Conservation (phyloP, 192 early-diverging fungal species). For the Cetraspora pellucida region DNA sequence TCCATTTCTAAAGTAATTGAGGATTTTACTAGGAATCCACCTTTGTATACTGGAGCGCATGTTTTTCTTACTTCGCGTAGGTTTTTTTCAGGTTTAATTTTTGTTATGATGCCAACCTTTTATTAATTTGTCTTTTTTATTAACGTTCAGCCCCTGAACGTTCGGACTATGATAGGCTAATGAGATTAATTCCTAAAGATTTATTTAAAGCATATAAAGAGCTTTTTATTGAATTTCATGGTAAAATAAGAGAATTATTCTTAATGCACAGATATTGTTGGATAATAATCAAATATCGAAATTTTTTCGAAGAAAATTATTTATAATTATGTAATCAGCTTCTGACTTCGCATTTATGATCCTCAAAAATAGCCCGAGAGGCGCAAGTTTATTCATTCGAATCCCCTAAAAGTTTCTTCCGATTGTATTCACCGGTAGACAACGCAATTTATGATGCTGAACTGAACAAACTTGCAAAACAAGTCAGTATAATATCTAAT, state of each 20-base stretch:
- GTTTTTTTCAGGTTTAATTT: not conserved
- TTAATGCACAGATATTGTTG: too few species aligned
- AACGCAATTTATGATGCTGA: constrained; percentile 44
- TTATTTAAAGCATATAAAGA: constrained; percentile 72
- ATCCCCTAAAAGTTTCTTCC: constrained; percentile 62
- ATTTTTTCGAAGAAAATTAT: not conserved
- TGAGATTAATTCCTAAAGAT: constrained; percentile 52
- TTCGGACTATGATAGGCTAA: constrained; percentile 61
- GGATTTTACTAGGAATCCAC: constrained; percentile 53
- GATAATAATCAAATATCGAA: too few species aligned
- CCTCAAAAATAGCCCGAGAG: constrained; percentile 52
- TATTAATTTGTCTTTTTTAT: not conserved
- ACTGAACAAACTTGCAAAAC: constrained; percentile 54
- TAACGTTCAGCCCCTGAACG: constrained; percentile 61
- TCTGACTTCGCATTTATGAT: not conserved
- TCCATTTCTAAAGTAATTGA: constrained; percentile 63
- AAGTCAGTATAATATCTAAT: constrained; percentile 42
- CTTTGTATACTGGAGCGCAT: constrained; percentile 66
- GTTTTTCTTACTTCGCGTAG: constrained; percentile 62
- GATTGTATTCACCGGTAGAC: constrained; percentile 63
- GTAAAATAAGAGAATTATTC: constrained; percentile 57
- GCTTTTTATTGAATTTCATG: constrained; percentile 81
- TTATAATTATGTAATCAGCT: not conserved
- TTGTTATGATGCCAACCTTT: not conserved
- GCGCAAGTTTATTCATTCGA: constrained; percentile 74